A percentile compares a stretch with the other conserved stretches of the same genome.
These are phyloP conservation scores for Paspalum notatum DNA, from an alignment of 176 grass and related monocot genomes.

Conservation along the genomic window DNA sequence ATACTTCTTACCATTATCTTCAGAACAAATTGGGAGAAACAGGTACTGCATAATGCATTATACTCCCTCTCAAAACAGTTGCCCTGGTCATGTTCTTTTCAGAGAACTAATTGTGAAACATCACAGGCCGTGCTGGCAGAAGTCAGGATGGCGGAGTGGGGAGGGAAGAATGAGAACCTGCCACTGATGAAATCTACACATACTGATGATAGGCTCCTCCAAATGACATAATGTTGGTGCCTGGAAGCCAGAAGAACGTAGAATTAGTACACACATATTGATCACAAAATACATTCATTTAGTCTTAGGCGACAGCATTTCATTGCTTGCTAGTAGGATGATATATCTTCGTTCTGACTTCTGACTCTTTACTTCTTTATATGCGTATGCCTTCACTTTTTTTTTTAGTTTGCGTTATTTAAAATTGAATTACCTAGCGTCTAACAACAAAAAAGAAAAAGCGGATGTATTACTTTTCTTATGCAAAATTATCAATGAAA, in stretches of 20 bases:
- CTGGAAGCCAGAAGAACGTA: background rate
- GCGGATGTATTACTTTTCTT: too few species aligned
- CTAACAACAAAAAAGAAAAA: too few species aligned
- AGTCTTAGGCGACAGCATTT: background rate
- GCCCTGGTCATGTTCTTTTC: too few species aligned
- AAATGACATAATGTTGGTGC: background rate
- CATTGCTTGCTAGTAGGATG: background rate
- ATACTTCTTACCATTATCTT: constrained; percentile 60
- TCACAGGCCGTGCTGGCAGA: constrained; percentile 55
- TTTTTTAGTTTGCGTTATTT: too few species aligned
- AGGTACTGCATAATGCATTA: constrained; percentile 64
- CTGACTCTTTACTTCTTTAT: background rate
- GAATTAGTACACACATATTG: background rate
- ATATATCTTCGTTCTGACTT: too few species aligned
- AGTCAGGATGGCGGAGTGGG: constrained; percentile 38
- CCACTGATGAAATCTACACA: background rate
- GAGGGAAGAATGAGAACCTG: background rate
- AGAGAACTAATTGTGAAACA: background rate
- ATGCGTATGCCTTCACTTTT: background rate
- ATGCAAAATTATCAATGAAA: too few species aligned
- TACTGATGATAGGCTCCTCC: background rate
- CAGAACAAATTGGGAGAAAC: constrained; percentile 77
- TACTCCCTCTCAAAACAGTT: background rate
- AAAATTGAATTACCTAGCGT: too few species aligned
- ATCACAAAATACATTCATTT: background rate